Conservation (phyloP, 2,329 filamentous ascomycete species). For the Neospermospora avenae region DNA sequence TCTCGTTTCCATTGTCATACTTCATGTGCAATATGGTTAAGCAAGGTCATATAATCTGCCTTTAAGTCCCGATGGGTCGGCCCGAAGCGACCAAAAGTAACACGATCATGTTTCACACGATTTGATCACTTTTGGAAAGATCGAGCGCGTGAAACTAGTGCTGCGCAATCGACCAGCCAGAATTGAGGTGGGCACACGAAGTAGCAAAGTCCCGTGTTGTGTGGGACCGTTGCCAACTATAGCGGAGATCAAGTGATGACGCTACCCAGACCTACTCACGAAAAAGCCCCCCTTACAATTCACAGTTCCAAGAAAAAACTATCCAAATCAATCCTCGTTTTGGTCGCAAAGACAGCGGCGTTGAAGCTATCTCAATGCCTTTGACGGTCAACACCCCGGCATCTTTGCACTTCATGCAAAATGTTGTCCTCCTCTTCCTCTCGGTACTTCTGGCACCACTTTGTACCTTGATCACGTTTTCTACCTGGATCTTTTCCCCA, state of each 20-base stretch:
- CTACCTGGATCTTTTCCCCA: conserved; percentile 13
- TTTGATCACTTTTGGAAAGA: no score
- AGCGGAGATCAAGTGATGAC: neutral
- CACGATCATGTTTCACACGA: no score
- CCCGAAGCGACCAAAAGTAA: no score
- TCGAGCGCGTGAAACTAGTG: no score
- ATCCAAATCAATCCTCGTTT: neutral
- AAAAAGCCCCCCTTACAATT: no score
- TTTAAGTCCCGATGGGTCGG: no score
- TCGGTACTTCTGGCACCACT: conserved; percentile 12
- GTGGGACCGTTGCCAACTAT: neutral
- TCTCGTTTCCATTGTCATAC: no score
- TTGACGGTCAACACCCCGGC: conserved; percentile 11
- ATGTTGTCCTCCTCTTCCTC: conserved; percentile 40
- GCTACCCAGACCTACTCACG: neutral
- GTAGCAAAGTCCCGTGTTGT: neutral
- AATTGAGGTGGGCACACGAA: no score
- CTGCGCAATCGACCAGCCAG: no score
- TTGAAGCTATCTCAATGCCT: conserved; percentile 13
- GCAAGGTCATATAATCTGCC: no score
- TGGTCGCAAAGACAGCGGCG: neutral
- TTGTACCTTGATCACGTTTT: conserved; percentile 2
- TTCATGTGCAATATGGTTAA: no score
- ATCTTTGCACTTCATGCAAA: conserved; percentile 43
- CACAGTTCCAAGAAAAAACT: no score